Conservation (phyloP, 2,329 filamentous ascomycete species). For the Cyphellophora attinorum region DNA sequence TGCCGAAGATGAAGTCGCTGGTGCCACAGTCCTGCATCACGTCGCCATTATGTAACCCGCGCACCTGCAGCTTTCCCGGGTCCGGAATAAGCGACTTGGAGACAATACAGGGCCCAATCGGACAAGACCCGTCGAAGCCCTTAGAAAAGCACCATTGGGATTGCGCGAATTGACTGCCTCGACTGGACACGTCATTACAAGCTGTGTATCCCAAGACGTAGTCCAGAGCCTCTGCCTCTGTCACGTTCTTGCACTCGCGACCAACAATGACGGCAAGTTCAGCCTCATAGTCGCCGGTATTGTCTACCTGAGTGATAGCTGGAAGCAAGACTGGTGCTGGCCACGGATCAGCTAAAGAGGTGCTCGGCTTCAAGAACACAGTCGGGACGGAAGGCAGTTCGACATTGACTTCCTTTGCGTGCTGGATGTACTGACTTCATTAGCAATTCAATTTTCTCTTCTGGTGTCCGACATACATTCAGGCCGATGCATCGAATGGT, state of each 20-base stretch:
- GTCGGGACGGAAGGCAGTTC: slow-evolving; percentile 26
- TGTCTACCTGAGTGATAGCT: slow-evolving; percentile 25
- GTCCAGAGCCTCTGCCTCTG: slow-evolving; percentile 26
- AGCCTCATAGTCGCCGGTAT: slow-evolving; percentile 32
- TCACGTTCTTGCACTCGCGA: slow-evolving; percentile 29
- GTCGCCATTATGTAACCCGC: slow-evolving; percentile 26
- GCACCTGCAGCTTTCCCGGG: slow-evolving; percentile 23
- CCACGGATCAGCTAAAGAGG: slow-evolving; percentile 25
- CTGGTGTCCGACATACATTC: no score
- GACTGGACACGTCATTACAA: slow-evolving; percentile 30
- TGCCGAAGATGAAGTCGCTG: slow-evolving; percentile 29
- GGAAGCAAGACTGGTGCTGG: slow-evolving; percentile 23
- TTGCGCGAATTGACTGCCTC: slow-evolving; percentile 30
- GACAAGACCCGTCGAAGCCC: slow-evolving; percentile 28
- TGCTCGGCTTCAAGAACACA: slow-evolving; percentile 31
- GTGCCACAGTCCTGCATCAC: slow-evolving; percentile 29
- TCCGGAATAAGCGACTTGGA: slow-evolving; percentile 22
- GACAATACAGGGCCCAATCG: slow-evolving; percentile 28
- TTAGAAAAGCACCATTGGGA: slow-evolving; percentile 33
- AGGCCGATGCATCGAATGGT: slow-evolving; percentile 38
- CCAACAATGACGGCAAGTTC: slow-evolving; percentile 30
- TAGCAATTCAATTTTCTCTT: no score
- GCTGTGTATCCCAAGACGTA: slow-evolving; percentile 32
- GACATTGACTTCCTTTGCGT: slow-evolving; percentile 29
- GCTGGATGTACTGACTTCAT: slow-evolving; percentile 33